Base-by-base conservation (phyloP, 2,329 filamentous ascomycete species). In the Aspergillus flavus region DNA sequence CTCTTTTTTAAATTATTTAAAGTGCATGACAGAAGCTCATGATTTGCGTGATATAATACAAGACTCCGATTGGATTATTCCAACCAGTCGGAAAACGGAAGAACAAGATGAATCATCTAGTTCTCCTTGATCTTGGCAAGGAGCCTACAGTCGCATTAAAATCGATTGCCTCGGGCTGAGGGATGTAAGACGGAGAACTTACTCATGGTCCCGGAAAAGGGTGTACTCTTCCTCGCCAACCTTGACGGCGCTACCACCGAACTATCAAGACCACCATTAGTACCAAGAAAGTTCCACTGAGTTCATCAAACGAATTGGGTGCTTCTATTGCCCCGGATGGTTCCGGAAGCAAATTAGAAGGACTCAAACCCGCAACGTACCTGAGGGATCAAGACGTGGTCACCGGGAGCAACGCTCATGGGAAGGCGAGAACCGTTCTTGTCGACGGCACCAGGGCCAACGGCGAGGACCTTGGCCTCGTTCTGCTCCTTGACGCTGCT, bases 161-260 rank as follows among this genome's bases (percentile, higher is more conserved):
- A 45, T 19, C 14, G 9, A 30, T n/a, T 16, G 9, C 16, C 28
- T n/a, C 21, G 16, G 30, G 12, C 52, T 9, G 36, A 28, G 3
- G 14, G 28, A 7, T 14, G 10, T 45, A 52, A 32, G 32, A 14
- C 12, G 41, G 19, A 34, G 52, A 58, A 91, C 94, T 83, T 89
- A 98, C 94, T 99, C 95, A 85, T 93, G 91, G 83, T 99, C 95
- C 76, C 95, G 88, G 91, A 97, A 99, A 69, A 99, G 89, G 68
- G 91, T 89, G 85, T 88, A 98, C 84, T 99, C 95, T 72, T 98
- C 93, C 74, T 99, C 94, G 72, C 94, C 95, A 72, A 98, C 92
- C 88, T 98, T 98, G 80, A 99, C 89, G 69, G 94, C 91, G 77
- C 91, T 95, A 69, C 95, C 95, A 75, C 95, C 95, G 76, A 90